Evolutionary conservation across 148 eudicot genomes (phyloP).

Genomic region (Persicaria maculosa): DNA sequence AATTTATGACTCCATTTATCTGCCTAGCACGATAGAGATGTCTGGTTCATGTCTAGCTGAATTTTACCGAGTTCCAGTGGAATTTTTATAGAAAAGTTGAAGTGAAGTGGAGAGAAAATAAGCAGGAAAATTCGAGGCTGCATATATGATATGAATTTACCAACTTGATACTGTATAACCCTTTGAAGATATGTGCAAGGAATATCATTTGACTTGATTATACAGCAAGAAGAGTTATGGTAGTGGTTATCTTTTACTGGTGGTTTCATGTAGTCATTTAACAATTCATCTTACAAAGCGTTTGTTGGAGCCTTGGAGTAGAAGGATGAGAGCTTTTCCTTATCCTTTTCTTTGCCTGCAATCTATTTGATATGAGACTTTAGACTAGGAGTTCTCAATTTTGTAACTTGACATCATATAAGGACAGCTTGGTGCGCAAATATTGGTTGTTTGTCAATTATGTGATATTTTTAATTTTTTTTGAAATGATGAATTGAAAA

Average conservation of each 20-base stretch:
- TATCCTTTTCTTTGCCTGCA: conserved; percentile 2
- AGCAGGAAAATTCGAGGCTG: neutral
- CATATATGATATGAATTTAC: neutral
- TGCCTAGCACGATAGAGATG: neutral
- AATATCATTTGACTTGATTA: neutral
- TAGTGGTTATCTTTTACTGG: neutral
- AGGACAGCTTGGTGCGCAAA: neutral
- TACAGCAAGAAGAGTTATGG: neutral
- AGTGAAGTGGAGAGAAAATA: neutral
- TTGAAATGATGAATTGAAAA: no score
- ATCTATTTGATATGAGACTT: neutral
- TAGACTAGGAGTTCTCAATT: neutral
- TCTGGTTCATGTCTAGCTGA: neutral
- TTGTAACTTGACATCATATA: neutral
- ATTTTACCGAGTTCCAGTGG: neutral
- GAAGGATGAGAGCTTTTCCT: neutral
- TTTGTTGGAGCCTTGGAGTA: neutral
- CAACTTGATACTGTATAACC: neutral
- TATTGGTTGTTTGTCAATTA: neutral
- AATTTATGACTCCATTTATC: neutral
- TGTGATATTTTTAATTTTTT: neutral
- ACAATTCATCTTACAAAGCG: neutral
- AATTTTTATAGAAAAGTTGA: neutral
- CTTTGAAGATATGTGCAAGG: neutral
- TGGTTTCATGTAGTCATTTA: neutral